Evolutionary conservation across 2,329 filamentous ascomycete species (phyloP), one percentile per base, ranked within the genome.

Genomic region (Colletotrichum cordylinicola): DNA sequence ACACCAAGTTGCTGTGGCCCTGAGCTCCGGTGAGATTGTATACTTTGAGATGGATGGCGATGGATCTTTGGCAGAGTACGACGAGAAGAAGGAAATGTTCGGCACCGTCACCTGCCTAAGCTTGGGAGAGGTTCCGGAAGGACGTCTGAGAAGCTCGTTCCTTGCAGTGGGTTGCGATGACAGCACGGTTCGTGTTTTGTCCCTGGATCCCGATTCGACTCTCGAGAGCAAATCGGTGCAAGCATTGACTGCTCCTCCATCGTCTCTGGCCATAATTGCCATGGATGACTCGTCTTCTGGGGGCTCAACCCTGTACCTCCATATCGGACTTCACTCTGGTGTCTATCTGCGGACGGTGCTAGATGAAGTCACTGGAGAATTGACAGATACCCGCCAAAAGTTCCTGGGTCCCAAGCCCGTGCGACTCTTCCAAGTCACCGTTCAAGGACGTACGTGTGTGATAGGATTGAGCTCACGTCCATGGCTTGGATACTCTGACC

Each of bases 31-130:
- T 48, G 97, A 99, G 84, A 96, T 99, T 78, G 95, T 98, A 56
- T 99, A 98, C 82, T 99, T 99, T 80, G 98, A 99, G 83, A 96
- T 98, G 92, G 97, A 98, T 81, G 91, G 92, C 0, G 96, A 98
- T 84, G 96, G 96, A 35, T 94, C 94, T 5, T 88, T 98, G 37
- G 95, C 95, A 39, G 96, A 98, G 86, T 98, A 98, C 79, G 94
- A 98, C 78, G 96, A 98, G 81, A 96, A 96, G 83, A 95, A 96
- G 80, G 94, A 98, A 81, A 97, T 99, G 94, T 96, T 94, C 69
- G 96, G 96, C 61, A 98, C 96, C 0, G 96, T 99, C 65, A 98
- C 96, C 21, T 98, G 95, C 79, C 88, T 99, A n/a, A 98, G 96
- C 80, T 89, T 99, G 67, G 97, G 96, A 4, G 94, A 97, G 69